Percentiles rank a stretch among this genome's conserved stretches.
Conservation (phyloP, 148 eudicot species). For the Vaccinium darrowii region DNA sequence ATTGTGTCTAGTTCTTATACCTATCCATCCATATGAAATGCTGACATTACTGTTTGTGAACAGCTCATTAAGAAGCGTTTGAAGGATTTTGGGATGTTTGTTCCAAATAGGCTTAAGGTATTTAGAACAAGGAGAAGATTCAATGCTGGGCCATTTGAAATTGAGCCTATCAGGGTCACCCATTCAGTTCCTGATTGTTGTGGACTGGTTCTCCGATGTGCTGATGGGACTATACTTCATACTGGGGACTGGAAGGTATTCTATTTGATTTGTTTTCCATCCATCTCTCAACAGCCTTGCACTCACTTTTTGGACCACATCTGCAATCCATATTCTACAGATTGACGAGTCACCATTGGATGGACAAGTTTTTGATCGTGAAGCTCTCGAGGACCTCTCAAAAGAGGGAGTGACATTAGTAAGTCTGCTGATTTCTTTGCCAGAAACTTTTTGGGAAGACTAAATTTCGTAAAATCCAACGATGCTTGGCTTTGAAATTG, state of each 20-base stretch:
- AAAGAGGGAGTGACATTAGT: constrained; percentile 98
- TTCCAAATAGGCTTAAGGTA: constrained; percentile 82
- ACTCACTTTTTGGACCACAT: constrained; percentile 8
- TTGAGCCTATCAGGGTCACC: constrained; percentile 92
- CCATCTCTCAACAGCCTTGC: constrained; percentile 10
- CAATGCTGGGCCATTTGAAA: constrained; percentile 91
- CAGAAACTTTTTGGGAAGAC: background rate
- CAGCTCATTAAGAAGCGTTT: constrained; percentile 94
- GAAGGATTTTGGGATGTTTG: constrained; percentile 90
- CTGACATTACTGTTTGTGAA: constrained; percentile 20
- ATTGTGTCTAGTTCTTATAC: background rate
- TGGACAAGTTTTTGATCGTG: constrained; percentile 87
- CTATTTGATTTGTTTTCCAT: constrained; percentile 9
- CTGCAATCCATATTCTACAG: constrained; percentile 37
- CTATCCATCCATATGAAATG: background rate
- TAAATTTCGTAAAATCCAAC: background rate
- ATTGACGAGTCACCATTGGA: constrained; percentile 93
- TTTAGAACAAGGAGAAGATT: constrained; percentile 70
- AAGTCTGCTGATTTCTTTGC: constrained; percentile 22
- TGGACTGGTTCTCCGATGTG: constrained; percentile 92
- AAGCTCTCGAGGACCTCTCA: constrained; percentile 81
- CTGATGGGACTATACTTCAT: constrained; percentile 96
- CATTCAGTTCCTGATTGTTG: constrained; percentile 98
- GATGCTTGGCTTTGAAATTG: background rate
- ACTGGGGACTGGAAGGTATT: constrained; percentile 99